These are phyloP conservation scores for Wickerhamiella qilinensis DNA, from an alignment of 805 yeast species.

Conservation along the genomic window DNA sequence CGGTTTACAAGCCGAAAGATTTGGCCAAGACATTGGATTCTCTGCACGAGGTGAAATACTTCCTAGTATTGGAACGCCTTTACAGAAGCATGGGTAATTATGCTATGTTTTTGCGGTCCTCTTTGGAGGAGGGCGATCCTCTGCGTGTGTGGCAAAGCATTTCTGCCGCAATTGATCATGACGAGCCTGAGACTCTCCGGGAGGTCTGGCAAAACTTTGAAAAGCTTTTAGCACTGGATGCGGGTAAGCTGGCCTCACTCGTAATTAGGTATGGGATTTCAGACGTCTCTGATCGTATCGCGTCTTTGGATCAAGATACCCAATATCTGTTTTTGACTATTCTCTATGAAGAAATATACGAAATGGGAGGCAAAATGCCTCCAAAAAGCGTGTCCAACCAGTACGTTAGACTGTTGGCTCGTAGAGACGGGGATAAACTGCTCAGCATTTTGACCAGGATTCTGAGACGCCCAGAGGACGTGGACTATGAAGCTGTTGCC, in stretches of 20 bases:
- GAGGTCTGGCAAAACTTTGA: constrained; percentile 2
- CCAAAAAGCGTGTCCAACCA: constrained; percentile 2
- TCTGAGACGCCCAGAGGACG: constrained; percentile 18
- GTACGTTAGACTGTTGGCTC: constrained; percentile 7
- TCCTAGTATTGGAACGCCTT: constrained; percentile 40
- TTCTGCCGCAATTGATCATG: neutral
- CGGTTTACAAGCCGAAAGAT: constrained; percentile 46
- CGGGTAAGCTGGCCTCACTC: neutral
- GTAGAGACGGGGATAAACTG: constrained; percentile 7
- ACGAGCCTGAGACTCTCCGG: neutral
- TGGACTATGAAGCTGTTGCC: constrained; percentile 17
- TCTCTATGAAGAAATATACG: constrained; percentile 1
- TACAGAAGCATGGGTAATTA: constrained; percentile 23
- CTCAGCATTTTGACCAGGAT: constrained; percentile 10
- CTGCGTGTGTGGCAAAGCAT: constrained; percentile 5
- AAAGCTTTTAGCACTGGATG: constrained; percentile 1
- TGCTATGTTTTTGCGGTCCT: constrained; percentile 3
- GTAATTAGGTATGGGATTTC: neutral
- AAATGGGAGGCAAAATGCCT: constrained; percentile 6
- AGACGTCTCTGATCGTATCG: neutral
- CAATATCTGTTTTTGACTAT: constrained; percentile 3
- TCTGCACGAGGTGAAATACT: constrained; percentile 39
- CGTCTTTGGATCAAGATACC: neutral
- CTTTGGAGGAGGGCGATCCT: neutral
- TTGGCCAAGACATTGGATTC: constrained; percentile 32